phyloP scores from a whole-genome alignment of 2,329 filamentous ascomycete species.

The Verticillium nubilum region DNA sequence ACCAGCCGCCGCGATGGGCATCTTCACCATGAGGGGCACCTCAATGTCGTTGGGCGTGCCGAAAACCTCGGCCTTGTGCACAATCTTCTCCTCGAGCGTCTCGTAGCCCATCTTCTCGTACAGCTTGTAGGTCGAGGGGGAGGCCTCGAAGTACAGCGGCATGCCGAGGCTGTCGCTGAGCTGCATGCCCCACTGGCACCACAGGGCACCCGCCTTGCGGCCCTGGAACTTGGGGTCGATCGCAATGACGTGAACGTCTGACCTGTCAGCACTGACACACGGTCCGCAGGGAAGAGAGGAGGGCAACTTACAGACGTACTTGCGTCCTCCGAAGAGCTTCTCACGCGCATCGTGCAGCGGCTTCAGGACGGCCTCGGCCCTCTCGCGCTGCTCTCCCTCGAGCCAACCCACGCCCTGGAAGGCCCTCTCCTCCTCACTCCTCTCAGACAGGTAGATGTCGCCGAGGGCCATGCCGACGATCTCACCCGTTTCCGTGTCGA shows the following conservation, averaged over 20 bases:
- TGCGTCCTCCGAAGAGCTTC: constrained; percentile 30
- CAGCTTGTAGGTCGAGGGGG: constrained; percentile 31
- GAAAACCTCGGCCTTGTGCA: constrained; percentile 29
- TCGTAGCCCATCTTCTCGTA: constrained; percentile 42
- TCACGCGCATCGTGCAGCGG: constrained; percentile 35
- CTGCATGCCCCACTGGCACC: constrained; percentile 35
- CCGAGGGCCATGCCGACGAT: constrained; percentile 42
- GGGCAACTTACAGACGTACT: constrained; percentile 33
- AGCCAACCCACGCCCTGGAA: constrained; percentile 40
- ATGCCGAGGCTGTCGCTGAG: constrained; percentile 27
- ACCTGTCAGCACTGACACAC: neutral
- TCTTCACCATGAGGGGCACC: constrained; percentile 35
- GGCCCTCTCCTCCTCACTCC: constrained; percentile 33
- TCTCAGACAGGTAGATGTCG: constrained; percentile 32
- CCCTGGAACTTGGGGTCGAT: constrained; percentile 37
- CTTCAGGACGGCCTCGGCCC: constrained; percentile 34
- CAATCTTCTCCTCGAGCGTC: constrained; percentile 29
- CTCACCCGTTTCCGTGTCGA: constrained; percentile 35
- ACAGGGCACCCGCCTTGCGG: constrained; percentile 31
- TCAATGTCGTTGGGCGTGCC: constrained; percentile 27
- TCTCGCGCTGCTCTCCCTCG: constrained; percentile 33
- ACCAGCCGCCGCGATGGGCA: constrained; percentile 26
- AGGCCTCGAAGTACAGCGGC: constrained; percentile 41
- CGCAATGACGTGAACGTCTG: constrained; percentile 36
- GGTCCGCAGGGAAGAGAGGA: neutral